Evolutionary conservation across 2,329 filamentous ascomycete genomes (phyloP).

Genomic region (Hypocreales sp.): DNA sequence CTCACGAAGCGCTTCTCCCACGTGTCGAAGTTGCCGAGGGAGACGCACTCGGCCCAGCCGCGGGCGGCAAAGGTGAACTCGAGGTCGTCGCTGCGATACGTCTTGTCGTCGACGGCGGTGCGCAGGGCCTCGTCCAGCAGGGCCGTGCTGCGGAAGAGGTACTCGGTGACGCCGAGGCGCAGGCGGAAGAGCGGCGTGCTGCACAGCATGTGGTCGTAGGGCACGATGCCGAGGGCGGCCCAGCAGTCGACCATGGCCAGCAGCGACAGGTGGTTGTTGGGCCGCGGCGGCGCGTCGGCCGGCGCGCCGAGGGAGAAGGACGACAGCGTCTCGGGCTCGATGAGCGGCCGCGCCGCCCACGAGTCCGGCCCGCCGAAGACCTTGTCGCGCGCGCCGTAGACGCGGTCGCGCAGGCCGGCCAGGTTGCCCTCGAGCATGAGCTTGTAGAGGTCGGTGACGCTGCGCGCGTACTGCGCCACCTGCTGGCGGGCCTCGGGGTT

Average conservation of each 20-base stretch:
- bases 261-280: conserved; percentile 87
- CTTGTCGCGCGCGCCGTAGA: conserved; percentile 48
- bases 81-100: conserved; percentile 86
- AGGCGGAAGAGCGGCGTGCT: conserved; percentile 93
- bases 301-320: conserved; percentile 70
- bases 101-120: conserved; percentile 77
- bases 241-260: conserved; percentile 98
- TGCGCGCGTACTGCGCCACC: conserved; percentile 85
- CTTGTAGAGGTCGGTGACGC: conserved; percentile 89
- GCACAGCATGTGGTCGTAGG: conserved; percentile 99
- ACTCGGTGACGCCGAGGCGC: conserved; percentile 94
- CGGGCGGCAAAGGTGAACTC: conserved; percentile 96
- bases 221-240: conserved; percentile 83
- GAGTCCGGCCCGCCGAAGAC: conserved; percentile 59
- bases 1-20: conserved; percentile 84
- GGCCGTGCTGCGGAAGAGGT: conserved; percentile 71
- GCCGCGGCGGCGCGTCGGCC: conserved; percentile 40
- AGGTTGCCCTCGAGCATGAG: conserved; percentile 82
- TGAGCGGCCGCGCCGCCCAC: conserved; percentile 49
- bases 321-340: conserved; percentile 75
- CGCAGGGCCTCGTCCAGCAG: conserved; percentile 74
- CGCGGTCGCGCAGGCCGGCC: conserved; percentile 56
- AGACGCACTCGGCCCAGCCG: conserved; percentile 90
- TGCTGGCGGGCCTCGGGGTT: conserved; percentile 87
- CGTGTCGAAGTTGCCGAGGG: conserved; percentile 79